Conservation (phyloP, 2,329 filamentous ascomycete species). For the Neopestalotiopsis sp. region DNA sequence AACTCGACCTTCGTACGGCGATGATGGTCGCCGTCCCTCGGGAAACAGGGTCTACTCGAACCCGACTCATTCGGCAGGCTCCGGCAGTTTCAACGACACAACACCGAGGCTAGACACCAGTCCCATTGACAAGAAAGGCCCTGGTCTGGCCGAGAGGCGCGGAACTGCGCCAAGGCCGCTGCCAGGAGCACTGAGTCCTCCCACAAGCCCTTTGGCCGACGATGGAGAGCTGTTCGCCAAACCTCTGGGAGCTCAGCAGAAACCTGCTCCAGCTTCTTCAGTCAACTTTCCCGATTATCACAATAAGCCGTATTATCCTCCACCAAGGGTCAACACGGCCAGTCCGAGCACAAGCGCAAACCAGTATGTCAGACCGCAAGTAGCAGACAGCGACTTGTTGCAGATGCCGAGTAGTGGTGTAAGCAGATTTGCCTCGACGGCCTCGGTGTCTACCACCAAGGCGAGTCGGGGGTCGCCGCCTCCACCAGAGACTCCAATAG, state of each 20-base stretch:
- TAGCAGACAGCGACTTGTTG: slow-evolving; percentile 36
- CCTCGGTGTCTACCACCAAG: slow-evolving; percentile 90
- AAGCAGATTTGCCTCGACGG: slow-evolving; percentile 76
- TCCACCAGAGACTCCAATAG: slow-evolving; percentile 88
- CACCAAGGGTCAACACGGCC: slow-evolving; percentile 48
- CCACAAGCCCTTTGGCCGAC: slow-evolving; percentile 73
- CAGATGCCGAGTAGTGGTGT: slow-evolving; percentile 52
- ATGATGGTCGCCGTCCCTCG: slow-evolving; percentile 42
- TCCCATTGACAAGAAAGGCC: slow-evolving; percentile 61
- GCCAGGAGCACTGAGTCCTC: slow-evolving; percentile 65
- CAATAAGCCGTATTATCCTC: slow-evolving; percentile 65
- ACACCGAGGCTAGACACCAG: slow-evolving; percentile 60
- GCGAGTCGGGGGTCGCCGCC: slow-evolving; percentile 93
- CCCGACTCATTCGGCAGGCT: slow-evolving; percentile 37
- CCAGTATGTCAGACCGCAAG: slow-evolving; percentile 29
- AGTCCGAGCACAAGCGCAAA: slow-evolving; percentile 36
- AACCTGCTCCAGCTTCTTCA: slow-evolving; percentile 44
- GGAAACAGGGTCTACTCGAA: slow-evolving; percentile 39
- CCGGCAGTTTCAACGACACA: slow-evolving; percentile 52
- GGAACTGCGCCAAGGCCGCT: slow-evolving; percentile 83
- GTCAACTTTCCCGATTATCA: slow-evolving; percentile 55
- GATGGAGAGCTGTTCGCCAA: slow-evolving; percentile 82
- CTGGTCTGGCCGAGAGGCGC: slow-evolving; percentile 78
- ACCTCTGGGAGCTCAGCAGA: slow-evolving; percentile 54
- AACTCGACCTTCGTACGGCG: slow-evolving; percentile 48